Evolutionary conservation across 2,329 filamentous ascomycete genomes (phyloP), one percentile per base, ranked within the genome.

Genomic region (Pseudogymnoascus sp.): DNA sequence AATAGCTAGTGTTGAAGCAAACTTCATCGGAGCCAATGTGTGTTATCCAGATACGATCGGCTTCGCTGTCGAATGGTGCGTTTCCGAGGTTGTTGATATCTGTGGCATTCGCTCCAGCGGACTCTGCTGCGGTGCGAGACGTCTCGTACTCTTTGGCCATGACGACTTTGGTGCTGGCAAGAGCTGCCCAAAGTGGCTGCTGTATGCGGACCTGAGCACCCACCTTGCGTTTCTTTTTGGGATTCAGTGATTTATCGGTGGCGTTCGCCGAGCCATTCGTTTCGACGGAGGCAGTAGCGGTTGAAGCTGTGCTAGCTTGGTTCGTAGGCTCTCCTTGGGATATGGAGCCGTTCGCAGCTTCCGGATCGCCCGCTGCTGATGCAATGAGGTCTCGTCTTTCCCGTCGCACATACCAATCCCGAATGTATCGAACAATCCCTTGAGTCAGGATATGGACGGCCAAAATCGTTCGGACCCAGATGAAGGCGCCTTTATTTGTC

Each of bases 151-250:
- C 92, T 77, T 96, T 94, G 71, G 95, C 87, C 76, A 96, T 91
- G 69, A 94, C 93, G 72, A 97, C 92, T 80, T 97, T 97, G 71
- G 92, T 96, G 76, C 91, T 96, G 59, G 92, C 92, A 68, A 97
- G 83, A 57, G 92, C 92, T 66, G 92, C 91, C 92, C 92, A 97
- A 66, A 97, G 84, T 58, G 92, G 92, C 76, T 97, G 92, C 71
- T 91, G 87, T 73, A 91, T 90, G 74, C 92, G 83, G 67, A 96
- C 91, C 74, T 94, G 90, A 63, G 91, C 92, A 71, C 90, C 93
- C 76, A 96, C 91, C 77, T 94, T 93, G 76, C 89, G 85, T 77
- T 90, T 88, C 77, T 91, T 94, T 76, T 94, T 95, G 65, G 82
- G 84, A 66, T 75, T 77, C 71, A 85, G 78, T 76, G 83, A 71